Base-by-base conservation (phyloP, 2,329 filamentous ascomycete genomes). In the Calonectria ilicicola region DNA sequence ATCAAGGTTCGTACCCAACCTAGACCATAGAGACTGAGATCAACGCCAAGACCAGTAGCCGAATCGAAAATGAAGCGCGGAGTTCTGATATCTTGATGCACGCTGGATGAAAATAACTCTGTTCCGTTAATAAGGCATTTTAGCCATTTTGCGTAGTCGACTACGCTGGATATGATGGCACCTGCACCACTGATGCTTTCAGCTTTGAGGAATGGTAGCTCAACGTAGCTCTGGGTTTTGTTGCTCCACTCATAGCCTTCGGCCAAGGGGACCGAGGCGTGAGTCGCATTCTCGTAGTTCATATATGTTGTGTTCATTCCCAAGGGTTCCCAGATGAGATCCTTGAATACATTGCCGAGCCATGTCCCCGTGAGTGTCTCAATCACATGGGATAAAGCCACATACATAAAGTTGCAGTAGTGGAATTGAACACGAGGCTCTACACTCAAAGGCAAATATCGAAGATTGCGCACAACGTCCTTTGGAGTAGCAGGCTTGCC, bases 81-180 rank as follows among this genome's bases (percentile, higher is more conserved):
- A 2, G 44, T 78, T 29, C 78, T 76, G 7, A 85, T 78, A 15
- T 82, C 81, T 4, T 67, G 15, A 49, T 82, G 81, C 3, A 77
- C 76, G 0, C 32, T 69, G 10, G 73, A 42, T 2, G 79, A 80
- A 4, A 83, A 74, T 2, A 78, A 79, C 5, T 53, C 56, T 0
- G 67, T 44, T 40, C 77, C 40, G 14, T 83, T 76, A 21, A 91
- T 80, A 23, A 90, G 81, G n/a, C 85, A 87, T 21, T 82, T 81
- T 2, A 90, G 74, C 89, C 89, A 92, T 75, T 85, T 86, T 1
- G 84, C 78, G 75, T 89, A 90, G 79, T 91, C 89, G 12, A 82
- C 65, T 1, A 87, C 87, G 60, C 84, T 88, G 27, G 86, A 87
- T 26, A 90, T 80, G 53, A 85, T 77, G 15, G 80, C 81, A 1